phyloP scores from a whole-genome alignment of 2,329 filamentous ascomycete species.

The Aspergillus puulaauensis region DNA sequence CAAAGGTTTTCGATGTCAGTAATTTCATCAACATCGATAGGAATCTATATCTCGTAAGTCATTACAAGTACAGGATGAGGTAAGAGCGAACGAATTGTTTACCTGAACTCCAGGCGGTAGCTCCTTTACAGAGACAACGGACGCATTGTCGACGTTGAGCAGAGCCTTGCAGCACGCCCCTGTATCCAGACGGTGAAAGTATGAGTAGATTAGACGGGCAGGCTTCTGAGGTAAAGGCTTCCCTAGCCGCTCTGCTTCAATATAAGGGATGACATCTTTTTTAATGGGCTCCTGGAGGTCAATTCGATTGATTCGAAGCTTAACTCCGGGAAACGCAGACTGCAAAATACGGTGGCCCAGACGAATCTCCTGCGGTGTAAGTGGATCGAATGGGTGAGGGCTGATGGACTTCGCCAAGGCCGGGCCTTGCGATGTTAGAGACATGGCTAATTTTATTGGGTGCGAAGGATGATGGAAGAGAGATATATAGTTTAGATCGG shows the following conservation, averaged over 20 bases:
- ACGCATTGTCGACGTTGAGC: constrained; percentile 42
- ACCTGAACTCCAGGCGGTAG: constrained; percentile 50
- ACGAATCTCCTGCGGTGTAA: constrained; percentile 38
- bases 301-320: constrained; percentile 62
- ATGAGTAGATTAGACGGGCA: constrained; percentile 54
- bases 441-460: constrained; percentile 3
- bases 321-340: constrained; percentile 34
- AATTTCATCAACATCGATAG: constrained; percentile 61
- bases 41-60: constrained; percentile 54
- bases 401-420: constrained; percentile 17
- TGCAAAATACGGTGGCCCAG: constrained; percentile 37
- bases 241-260: constrained; percentile 61
- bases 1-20: constrained; percentile 57
- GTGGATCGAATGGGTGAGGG: constrained; percentile 40
- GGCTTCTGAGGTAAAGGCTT: constrained; percentile 50
- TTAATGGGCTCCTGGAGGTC: constrained; percentile 66
- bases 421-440: constrained; percentile 14
- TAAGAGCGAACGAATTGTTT: constrained; percentile 1
- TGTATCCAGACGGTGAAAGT: constrained; percentile 43
- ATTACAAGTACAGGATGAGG: constrained; percentile 25
- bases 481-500: background rate
- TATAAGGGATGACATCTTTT: constrained; percentile 56
- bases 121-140: constrained; percentile 38
- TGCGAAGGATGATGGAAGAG: background rate
- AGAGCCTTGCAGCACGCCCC: constrained; percentile 42